phyloP scores from a whole-genome alignment of 2,329 filamentous ascomycete genomes.

The Rugonectria rugulosa region DNA sequence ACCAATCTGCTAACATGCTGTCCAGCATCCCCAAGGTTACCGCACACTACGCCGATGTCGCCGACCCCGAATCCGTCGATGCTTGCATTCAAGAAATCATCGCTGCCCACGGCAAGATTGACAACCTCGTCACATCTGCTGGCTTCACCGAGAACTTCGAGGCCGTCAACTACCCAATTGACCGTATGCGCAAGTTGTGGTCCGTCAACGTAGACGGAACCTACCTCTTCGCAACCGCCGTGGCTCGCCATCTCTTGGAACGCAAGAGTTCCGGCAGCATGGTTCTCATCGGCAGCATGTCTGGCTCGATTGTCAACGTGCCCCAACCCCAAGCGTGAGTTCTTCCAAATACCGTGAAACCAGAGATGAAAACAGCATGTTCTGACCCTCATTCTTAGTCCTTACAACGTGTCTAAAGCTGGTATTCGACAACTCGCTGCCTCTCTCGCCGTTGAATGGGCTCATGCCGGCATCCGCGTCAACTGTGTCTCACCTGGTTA shows the following conservation, averaged over 20 bases:
- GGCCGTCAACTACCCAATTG: constrained; percentile 87
- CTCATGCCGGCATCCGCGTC: constrained; percentile 83
- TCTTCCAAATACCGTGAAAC: not conserved
- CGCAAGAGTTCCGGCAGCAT: constrained; percentile 82
- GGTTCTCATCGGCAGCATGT: constrained; percentile 96
- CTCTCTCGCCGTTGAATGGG: constrained; percentile 94
- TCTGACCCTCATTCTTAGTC: constrained; percentile 48
- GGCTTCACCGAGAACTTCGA: constrained; percentile 97
- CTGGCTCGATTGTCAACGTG: constrained; percentile 90
- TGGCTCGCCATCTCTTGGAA: constrained; percentile 89
- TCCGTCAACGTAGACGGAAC: constrained; percentile 92
- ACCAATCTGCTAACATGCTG: constrained; percentile 8
- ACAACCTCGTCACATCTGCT: constrained; percentile 93
- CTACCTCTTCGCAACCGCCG: constrained; percentile 83
- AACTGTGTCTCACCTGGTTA: constrained; percentile 97
- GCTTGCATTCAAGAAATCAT: constrained; percentile 70
- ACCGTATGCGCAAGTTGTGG: constrained; percentile 93
- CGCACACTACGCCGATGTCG: constrained; percentile 89
- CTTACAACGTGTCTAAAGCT: constrained; percentile 93
- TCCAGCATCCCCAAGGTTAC: constrained; percentile 80
- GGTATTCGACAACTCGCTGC: constrained; percentile 88
- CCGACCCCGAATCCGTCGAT: constrained; percentile 80
- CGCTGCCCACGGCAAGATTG: constrained; percentile 76
- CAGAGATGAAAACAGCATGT: not conserved
- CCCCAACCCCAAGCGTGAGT: constrained; percentile 84